Conservation (phyloP, 352 stramenopile genomes). For the Globisporangium carolinianum region DNA sequence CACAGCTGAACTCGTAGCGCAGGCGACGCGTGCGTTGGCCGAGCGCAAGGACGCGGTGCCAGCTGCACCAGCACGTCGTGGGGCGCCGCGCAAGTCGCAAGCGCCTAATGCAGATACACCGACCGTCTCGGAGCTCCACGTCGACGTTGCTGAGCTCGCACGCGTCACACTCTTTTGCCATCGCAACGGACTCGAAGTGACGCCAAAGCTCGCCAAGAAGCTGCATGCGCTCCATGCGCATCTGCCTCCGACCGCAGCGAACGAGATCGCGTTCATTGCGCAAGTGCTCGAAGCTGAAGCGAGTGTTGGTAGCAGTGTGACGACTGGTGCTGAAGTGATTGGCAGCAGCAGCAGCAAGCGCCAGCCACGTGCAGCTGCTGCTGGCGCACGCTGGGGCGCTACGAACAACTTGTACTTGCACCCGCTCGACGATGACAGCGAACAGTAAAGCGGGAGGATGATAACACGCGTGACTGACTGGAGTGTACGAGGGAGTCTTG, state of each 20-base stretch:
- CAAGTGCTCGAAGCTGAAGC: slow-evolving; percentile 16
- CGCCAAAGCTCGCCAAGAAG: slow-evolving; percentile 23
- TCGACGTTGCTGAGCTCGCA: slow-evolving; percentile 40
- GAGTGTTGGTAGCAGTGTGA: background rate
- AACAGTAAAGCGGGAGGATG: too few species aligned
- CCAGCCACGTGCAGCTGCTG: too few species aligned
- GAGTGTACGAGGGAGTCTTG: too few species aligned
- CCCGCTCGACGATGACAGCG: too few species aligned
- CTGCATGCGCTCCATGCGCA: slow-evolving; percentile 35
- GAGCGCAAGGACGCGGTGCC: slow-evolving; percentile 11
- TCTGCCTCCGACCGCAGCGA: slow-evolving; percentile 26
- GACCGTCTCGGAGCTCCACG: slow-evolving; percentile 7
- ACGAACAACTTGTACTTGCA: too few species aligned
- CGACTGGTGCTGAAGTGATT: too few species aligned
- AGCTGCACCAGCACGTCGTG: slow-evolving; percentile 17
- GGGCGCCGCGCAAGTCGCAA: slow-evolving; percentile 11
- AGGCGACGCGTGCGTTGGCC: slow-evolving; percentile 17
- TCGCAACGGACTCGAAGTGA: slow-evolving; percentile 38
- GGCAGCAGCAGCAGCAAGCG: too few species aligned
- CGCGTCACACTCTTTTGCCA: slow-evolving; percentile 52
- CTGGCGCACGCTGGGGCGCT: too few species aligned
- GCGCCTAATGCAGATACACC: background rate
- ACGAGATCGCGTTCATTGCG: slow-evolving; percentile 43
- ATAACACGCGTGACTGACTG: too few species aligned
- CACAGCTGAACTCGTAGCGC: slow-evolving; percentile 18